phyloP scores from a whole-genome alignment of 805 yeast genomes.

The Metschnikowia sp. region DNA sequence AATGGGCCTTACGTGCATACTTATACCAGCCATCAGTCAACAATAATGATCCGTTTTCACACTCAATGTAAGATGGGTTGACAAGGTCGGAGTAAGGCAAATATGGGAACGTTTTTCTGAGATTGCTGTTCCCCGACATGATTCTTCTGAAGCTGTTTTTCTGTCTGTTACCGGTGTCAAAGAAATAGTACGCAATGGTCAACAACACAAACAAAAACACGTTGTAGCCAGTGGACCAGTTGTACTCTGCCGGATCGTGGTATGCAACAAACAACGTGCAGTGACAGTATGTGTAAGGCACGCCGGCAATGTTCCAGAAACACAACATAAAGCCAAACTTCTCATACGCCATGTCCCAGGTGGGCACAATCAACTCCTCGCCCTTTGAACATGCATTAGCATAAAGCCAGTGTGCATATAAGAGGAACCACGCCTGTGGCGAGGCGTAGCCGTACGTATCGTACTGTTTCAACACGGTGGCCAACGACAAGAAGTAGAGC shows the following conservation, averaged over 20 bases:
- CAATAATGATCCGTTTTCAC: conserved; percentile 80
- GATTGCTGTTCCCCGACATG: conserved; percentile 71
- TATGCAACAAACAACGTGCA: conserved; percentile 79
- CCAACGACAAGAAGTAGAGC: conserved; percentile 70
- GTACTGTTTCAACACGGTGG: conserved; percentile 72
- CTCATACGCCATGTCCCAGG: conserved; percentile 99
- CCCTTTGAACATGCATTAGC: conserved; percentile 98
- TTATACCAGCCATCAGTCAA: conserved; percentile 93
- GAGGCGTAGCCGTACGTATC: conserved; percentile 78
- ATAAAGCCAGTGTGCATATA: conserved; percentile 88
- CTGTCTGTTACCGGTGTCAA: conserved; percentile 93
- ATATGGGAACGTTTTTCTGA: conserved; percentile 90
- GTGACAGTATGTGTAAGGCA: conserved; percentile 96
- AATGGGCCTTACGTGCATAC: conserved; percentile 90
- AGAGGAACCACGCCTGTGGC: conserved; percentile 68
- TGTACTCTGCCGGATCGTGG: conserved; percentile 82
- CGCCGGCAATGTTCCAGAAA: conserved; percentile 99
- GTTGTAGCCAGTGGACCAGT: conserved; percentile 65
- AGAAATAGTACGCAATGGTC: conserved; percentile 78
- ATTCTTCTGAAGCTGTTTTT: conserved; percentile 86
- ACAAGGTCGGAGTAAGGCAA: conserved; percentile 79
- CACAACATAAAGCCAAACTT: conserved; percentile 98
- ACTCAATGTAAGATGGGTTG: conserved; percentile 80
- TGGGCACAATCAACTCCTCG: conserved; percentile 94
- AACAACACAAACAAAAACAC: conserved; percentile 52